A percentile compares a stretch with the other conserved stretches of the same genome.
phyloP scores from a whole-genome alignment of 2,329 filamentous ascomycete genomes.

The Daldinia eschscholtzii region DNA sequence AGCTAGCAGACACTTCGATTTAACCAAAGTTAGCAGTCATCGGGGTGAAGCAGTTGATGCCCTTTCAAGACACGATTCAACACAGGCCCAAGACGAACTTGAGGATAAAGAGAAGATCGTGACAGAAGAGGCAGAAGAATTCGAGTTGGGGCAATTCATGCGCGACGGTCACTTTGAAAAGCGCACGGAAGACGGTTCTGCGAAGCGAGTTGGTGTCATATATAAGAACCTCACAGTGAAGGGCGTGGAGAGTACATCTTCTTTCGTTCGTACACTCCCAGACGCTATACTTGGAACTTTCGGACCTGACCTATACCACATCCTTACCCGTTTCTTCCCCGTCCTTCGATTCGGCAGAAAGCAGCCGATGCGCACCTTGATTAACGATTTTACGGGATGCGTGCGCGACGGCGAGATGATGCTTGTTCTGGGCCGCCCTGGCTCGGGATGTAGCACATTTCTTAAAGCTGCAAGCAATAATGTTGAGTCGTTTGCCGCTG shows the following conservation, averaged over 20 bases:
- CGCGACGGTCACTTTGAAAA: slow-evolving; percentile 82
- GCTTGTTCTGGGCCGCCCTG: slow-evolving; percentile 76
- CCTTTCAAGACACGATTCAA: slow-evolving; percentile 32
- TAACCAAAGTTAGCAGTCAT: slow-evolving; percentile 29
- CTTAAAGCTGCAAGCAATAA: slow-evolving; percentile 82
- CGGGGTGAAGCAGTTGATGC: slow-evolving; percentile 23
- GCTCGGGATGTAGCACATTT: slow-evolving; percentile 81
- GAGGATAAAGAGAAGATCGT: slow-evolving; percentile 53
- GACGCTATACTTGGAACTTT: slow-evolving; percentile 83
- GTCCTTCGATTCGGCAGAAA: slow-evolving; percentile 45
- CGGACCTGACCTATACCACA: slow-evolving; percentile 80
- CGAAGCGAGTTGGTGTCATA: slow-evolving; percentile 82
- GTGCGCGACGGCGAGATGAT: slow-evolving; percentile 79
- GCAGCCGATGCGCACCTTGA: slow-evolving; percentile 57
- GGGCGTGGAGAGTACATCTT: slow-evolving; percentile 74
- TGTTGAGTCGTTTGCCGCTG: slow-evolving; percentile 71
- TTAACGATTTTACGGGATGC: slow-evolving; percentile 76
- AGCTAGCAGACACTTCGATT: slow-evolving; percentile 41
- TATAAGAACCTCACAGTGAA: slow-evolving; percentile 83
- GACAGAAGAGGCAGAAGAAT: slow-evolving; percentile 70
- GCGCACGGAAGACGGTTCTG: slow-evolving; percentile 72
- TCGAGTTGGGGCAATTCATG: slow-evolving; percentile 78
- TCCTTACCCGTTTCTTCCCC: slow-evolving; percentile 62
- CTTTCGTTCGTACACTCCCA: slow-evolving; percentile 79
- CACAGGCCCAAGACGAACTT: slow-evolving; percentile 46